These are phyloP conservation scores for Myxozyma neglecta DNA, from an alignment of 805 yeast species.

Conservation along the genomic window DNA sequence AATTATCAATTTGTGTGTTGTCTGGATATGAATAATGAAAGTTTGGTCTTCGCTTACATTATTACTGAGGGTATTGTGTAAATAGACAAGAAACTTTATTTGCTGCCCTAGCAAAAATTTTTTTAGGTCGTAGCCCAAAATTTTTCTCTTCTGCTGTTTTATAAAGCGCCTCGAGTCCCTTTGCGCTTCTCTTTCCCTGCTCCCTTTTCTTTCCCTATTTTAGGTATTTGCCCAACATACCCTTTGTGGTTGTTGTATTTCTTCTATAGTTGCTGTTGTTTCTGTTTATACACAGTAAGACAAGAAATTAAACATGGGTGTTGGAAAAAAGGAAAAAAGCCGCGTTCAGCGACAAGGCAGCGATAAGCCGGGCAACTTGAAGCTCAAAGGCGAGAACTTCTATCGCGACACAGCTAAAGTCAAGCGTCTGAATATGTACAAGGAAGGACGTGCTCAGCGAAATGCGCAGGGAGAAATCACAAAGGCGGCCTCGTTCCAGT, in stretches of 20 bases:
- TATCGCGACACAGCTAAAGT: slow-evolving; percentile 50
- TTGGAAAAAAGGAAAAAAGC: slow-evolving; percentile 84
- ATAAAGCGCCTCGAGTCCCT: too few relatives aligned
- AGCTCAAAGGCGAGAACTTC: slow-evolving; percentile 96
- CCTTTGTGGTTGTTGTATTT: background rate
- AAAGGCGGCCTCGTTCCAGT: slow-evolving; percentile 84
- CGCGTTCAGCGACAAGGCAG: slow-evolving; percentile 81
- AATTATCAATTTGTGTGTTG: too few relatives aligned
- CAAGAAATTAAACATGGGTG: slow-evolving; percentile 62
- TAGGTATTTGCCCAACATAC: background rate
- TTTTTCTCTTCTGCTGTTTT: background rate
- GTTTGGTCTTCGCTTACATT: background rate
- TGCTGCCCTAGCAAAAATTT: slow-evolving; percentile 8
- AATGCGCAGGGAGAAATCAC: slow-evolving; percentile 85
- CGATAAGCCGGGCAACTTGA: slow-evolving; percentile 71
- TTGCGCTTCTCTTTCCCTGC: background rate
- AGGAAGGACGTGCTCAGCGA: slow-evolving; percentile 81
- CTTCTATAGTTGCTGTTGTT: background rate
- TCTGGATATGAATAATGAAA: too few relatives aligned
- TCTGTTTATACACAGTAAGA: background rate
- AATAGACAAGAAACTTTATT: background rate
- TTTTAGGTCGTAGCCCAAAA: slow-evolving; percentile 1
- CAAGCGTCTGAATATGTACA: slow-evolving; percentile 87
- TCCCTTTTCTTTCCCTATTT: background rate
- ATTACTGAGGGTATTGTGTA: background rate